phyloP scores from a whole-genome alignment of 768 basidiomycete species.

The Mycena galericulata region DNA sequence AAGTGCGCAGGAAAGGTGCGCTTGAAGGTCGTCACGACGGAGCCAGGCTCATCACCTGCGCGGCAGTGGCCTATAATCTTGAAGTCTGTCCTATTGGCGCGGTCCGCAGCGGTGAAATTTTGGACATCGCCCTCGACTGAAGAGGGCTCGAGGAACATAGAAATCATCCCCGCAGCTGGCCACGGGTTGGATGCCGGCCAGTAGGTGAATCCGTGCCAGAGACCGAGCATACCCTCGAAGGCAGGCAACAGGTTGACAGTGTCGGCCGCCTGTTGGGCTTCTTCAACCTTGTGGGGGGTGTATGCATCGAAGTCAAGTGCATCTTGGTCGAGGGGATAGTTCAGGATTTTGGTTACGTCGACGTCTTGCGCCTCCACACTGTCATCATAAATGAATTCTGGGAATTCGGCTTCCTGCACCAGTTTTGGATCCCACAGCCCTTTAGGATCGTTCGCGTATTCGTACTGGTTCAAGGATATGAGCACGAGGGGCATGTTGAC shows the following conservation, averaged over 20 bases:
- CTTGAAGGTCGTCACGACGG: slow-evolving; percentile 8
- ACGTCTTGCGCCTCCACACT: slow-evolving; percentile 19
- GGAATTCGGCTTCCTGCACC: slow-evolving; percentile 19
- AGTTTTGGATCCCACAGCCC: slow-evolving; percentile 13
- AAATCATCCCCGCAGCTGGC: slow-evolving; percentile 25
- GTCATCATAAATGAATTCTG: slow-evolving; percentile 29
- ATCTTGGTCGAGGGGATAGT: slow-evolving; percentile 27
- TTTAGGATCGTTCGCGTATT: slow-evolving; percentile 23
- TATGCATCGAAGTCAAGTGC: slow-evolving; percentile 29
- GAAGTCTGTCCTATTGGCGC: slow-evolving; percentile 20
- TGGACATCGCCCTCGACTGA: slow-evolving; percentile 2
- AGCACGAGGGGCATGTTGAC: background rate
- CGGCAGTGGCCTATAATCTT: slow-evolving; percentile 22
- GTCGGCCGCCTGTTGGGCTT: background rate
- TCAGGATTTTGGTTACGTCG: slow-evolving; percentile 25
- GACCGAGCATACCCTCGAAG: background rate
- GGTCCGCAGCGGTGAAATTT: slow-evolving; percentile 25
- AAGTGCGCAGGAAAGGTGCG: slow-evolving; percentile 21
- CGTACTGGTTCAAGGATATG: slow-evolving; percentile 14
- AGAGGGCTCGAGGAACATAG: slow-evolving; percentile 19
- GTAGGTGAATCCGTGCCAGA: slow-evolving; percentile 29
- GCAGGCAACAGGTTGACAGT: background rate
- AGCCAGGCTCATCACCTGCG: background rate
- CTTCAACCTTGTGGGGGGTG: background rate
- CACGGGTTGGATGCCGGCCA: background rate